phyloP scores from a whole-genome alignment of 345 rosid species.

The Pistacia vera region DNA sequence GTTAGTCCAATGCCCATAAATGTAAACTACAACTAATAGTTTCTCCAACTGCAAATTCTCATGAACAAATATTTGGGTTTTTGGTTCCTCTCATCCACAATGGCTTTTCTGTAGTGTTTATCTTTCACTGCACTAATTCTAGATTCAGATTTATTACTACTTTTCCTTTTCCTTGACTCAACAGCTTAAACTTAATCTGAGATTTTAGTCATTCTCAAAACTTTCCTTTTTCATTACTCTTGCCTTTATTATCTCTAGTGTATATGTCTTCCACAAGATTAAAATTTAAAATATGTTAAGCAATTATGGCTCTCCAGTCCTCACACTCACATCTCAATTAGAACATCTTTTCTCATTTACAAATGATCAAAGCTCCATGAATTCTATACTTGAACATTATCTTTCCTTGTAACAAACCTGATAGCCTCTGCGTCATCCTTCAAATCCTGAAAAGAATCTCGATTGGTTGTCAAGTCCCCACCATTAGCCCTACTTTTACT shows the following conservation, averaged over 20 bases:
- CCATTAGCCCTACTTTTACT: constrained; percentile 19
- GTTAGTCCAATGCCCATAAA: too few relatives aligned
- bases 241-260: not conserved
- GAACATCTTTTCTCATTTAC: not conserved
- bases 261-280: too few relatives aligned
- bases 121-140: too few relatives aligned
- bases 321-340: not conserved
- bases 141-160: too few relatives aligned
- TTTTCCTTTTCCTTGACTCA: too few relatives aligned
- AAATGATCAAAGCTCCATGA: not conserved
- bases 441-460: constrained; percentile 61
- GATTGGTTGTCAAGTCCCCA: constrained; percentile 33
- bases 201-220: not conserved
- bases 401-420: constrained; percentile 45
- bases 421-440: constrained; percentile 79
- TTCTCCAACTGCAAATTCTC: too few relatives aligned
- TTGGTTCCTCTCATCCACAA: not conserved
- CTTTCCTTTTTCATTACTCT: not conserved
- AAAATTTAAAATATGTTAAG: not conserved
- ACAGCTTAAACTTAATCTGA: too few relatives aligned
- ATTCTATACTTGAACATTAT: not conserved
- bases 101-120: too few relatives aligned
- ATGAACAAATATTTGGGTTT: too few relatives aligned
- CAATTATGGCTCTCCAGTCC: not conserved
- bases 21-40: too few relatives aligned